These are phyloP conservation scores for Sporodiniella umbellata DNA, from an alignment of 371 early-diverging fungal species.

Conservation along the genomic window DNA sequence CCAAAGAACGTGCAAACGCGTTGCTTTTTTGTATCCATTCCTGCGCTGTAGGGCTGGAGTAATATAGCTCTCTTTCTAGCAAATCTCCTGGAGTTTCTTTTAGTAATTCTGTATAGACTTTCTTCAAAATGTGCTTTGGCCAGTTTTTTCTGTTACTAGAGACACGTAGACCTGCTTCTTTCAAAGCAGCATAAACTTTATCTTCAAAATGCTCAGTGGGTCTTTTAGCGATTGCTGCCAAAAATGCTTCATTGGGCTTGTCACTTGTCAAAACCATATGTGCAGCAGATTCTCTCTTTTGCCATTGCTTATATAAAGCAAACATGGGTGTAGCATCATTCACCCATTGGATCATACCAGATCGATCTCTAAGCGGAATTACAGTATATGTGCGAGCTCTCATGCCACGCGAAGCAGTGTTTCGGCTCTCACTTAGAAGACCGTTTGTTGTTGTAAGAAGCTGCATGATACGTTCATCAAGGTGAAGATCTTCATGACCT, in stretches of 20 bases:
- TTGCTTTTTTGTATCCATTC: conserved; percentile 78
- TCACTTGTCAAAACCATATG: conserved; percentile 28
- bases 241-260: conserved; percentile 21
- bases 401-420: conserved; percentile 45
- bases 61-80: conserved; percentile 57
- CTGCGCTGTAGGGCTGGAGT: conserved; percentile 47
- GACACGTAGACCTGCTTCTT: conserved; percentile 45
- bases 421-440: conserved; percentile 55
- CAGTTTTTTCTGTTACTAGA: conserved; percentile 59
- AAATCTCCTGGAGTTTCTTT: conserved; percentile 67
- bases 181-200: conserved; percentile 40
- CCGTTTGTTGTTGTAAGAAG: conserved; percentile 70
- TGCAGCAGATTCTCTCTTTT: conserved; percentile 49
- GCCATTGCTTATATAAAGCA: conserved; percentile 54
- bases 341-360: conserved; percentile 99
- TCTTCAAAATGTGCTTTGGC: conserved; percentile 60
- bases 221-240: conserved; percentile 14
- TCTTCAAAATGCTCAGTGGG: conserved; percentile 46
- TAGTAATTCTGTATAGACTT: conserved; percentile 58
- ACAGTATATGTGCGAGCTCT: conserved; percentile 87
- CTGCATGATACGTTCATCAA: conserved; percentile 92
- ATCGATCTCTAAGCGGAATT: conserved; percentile 87
- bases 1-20: conserved; percentile 84
- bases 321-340: conserved; percentile 76
- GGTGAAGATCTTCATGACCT: conserved; percentile 88